Percentiles rank a stretch among this genome's conserved stretches.
These are phyloP conservation scores for Nelumbo lutea DNA, from an alignment of 164 flowering plant genomes.

Conservation along the genomic window DNA sequence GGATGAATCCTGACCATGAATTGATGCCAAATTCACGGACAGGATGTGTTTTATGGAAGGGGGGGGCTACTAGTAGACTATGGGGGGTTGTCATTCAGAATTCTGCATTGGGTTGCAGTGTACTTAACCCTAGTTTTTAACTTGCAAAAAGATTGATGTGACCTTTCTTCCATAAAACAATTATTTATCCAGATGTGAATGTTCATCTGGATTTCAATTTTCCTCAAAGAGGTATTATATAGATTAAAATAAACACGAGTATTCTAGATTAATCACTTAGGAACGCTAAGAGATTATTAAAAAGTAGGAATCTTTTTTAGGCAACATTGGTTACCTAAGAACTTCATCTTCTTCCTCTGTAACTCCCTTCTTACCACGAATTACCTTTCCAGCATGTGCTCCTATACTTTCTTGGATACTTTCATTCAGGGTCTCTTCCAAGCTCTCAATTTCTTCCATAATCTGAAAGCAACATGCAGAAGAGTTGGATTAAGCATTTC, in stretches of 20 bases:
- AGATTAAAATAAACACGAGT: neutral
- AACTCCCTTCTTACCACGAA: conserved; percentile 40
- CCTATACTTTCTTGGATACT: conserved; percentile 94
- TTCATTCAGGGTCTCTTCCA: conserved; percentile 96
- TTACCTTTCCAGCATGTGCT: conserved; percentile 56
- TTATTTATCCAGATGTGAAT: neutral
- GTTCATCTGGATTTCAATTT: conserved; percentile 4
- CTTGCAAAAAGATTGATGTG: too few relatives aligned
- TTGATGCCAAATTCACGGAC: too few relatives aligned
- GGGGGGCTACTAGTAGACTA: too few relatives aligned
- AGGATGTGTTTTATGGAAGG: too few relatives aligned
- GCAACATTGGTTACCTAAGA: conserved; percentile 35
- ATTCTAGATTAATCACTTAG: neutral
- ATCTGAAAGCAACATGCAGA: conserved; percentile 38
- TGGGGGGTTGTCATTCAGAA: too few relatives aligned
- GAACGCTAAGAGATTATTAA: neutral
- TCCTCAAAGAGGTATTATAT: neutral
- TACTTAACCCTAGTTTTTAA: too few relatives aligned
- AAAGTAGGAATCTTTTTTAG: neutral
- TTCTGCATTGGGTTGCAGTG: too few relatives aligned
- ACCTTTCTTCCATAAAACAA: too few relatives aligned
- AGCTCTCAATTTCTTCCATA: conserved; percentile 89
- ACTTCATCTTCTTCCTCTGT: conserved; percentile 69
- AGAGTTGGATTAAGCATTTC: neutral
- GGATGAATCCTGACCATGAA: too few relatives aligned